Base-by-base conservation (phyloP, 441 rosid genomes). In the Pelargonium australe region DNA sequence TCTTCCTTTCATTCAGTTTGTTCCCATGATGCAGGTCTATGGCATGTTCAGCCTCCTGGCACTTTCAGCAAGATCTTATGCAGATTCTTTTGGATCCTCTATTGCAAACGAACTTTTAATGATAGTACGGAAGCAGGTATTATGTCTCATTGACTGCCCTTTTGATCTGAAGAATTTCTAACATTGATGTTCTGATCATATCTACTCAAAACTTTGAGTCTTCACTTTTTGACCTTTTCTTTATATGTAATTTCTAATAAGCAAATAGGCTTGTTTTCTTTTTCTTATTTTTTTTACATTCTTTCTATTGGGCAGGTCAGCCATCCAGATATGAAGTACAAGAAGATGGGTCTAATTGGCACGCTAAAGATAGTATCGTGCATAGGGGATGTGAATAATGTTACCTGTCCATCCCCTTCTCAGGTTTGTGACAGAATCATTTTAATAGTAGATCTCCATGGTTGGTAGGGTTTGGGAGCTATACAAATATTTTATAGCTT, bases 291-390 rank as follows among this genome's bases (percentile, higher is more conserved):
- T 58, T 17, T 23, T 58, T 58, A 25, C 63, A 9, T 17, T 4
- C 25, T 57, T 65, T 47, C 51, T n/a, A 34, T 67, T 58, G 68
- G 73, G 61, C 82, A 92, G 97, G 84, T 89, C 44, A 85, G 77
- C 80, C 96, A 92, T 82, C 81, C 87, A 16, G 91, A 88, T 70
- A 63, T 88, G 74, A 88, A 83, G 80, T 92, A 88, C 89, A 87
- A 85, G 85, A 89, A 77, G 86, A 92, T 92, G 92, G 97, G 97
- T 9, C 67, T 89, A 71, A 87, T 89, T 66, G 97, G 97, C 71
- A 84, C 81, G 67, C 78, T 89, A 69, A 85, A 86, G 81, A 84
- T 88, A 62, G 86, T 89, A 65, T 85, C 91, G 43, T 81, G 85
- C 80, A 81, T 92, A 67, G 90, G 85, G 8, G 84, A 82, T 82